Evolutionary conservation across 306 rosid genomes (phyloP).

Genomic region (Prunus padus): DNA sequence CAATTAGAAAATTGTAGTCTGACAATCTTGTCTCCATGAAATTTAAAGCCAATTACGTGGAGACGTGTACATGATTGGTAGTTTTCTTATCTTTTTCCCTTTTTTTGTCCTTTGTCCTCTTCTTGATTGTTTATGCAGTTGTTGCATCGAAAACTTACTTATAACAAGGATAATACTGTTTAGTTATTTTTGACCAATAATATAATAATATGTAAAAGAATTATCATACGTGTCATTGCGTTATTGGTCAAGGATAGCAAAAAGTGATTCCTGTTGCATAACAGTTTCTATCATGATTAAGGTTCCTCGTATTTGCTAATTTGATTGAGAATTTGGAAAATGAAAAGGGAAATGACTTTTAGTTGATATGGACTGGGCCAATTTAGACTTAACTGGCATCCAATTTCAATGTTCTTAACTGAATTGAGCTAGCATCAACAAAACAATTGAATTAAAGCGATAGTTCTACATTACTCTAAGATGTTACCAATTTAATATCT

Average conservation of each 20-base stretch:
- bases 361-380: slow-evolving; percentile 28
- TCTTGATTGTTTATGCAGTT: slow-evolving; percentile 28
- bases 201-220: rapidly evolving
- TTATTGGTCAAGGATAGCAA: rapidly evolving
- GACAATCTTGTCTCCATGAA: slow-evolving; percentile 64
- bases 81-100: slow-evolving; percentile 21
- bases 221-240: too few relatives aligned
- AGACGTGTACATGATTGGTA: slow-evolving; percentile 53
- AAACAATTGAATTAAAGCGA: too few relatives aligned
- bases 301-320: background rate
- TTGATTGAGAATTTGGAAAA: background rate
- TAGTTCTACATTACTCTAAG: too few relatives aligned
- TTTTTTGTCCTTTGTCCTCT: slow-evolving; percentile 20
- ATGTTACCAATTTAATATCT: too few relatives aligned
- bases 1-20: slow-evolving; percentile 36
- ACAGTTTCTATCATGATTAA: too few relatives aligned
- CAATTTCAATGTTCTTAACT: background rate
- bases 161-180: rapidly evolving
- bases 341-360: slow-evolving; percentile 12
- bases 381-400: slow-evolving; percentile 14
- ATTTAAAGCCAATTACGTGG: slow-evolving; percentile 50
- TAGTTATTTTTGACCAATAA: rapidly evolving
- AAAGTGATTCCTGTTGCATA: rapidly evolving
- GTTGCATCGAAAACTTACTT: slow-evolving; percentile 23
- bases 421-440: too few relatives aligned